Evolutionary conservation across 2,329 filamentous ascomycete genomes (phyloP), one percentile per base, ranked within the genome.

Genomic region (Niveomyces coronatus): DNA sequence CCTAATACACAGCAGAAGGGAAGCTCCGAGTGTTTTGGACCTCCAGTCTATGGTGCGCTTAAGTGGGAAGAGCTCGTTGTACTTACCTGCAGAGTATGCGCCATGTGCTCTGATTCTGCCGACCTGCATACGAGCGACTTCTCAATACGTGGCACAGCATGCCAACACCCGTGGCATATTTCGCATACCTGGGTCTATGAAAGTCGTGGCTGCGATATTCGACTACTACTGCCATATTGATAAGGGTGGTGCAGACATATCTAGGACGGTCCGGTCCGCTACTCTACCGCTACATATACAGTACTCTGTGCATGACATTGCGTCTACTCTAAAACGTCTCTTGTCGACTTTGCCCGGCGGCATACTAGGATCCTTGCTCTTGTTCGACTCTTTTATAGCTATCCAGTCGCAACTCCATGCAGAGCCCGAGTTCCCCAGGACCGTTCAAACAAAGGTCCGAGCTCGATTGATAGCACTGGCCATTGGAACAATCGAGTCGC

Each of bases 281-380:
- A 75, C 66, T 28, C 59, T 83, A 2, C 79, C 79, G 4, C 53
- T 57, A 2, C 75, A 81, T 47, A 74, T 83, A 43, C 65, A 66
- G 26, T 71, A 64, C 32, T 67, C 71, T 6, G 63, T 75, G 4
- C 75, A 82, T 44, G 79, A 83, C 55, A 71, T 83, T 20, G 78
- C 78, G 3, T 78, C 76, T 2, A 67, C 74, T 0, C 82, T 84
- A 56, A 83, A 83, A 49, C 70, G 67, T 10, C 62, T 84, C n/a
- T 59, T 84, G 1, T 66, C 69, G 0, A 71, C 72, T 1, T 53
- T 84, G 0, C 77, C 78, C 0, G 78, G 78, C 0, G 79, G 79
- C 0, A 76, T 84, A 28, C 58, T 84, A 1, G 79, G 79, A 4
- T 78, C 75, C 1, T 49, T 80, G 11, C 53, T 64, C 2, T 53